A percentile compares a stretch with the other conserved stretches of the same genome.
phyloP scores from a whole-genome alignment of 208 protist species.

The Acanthamoeba royreba region DNA sequence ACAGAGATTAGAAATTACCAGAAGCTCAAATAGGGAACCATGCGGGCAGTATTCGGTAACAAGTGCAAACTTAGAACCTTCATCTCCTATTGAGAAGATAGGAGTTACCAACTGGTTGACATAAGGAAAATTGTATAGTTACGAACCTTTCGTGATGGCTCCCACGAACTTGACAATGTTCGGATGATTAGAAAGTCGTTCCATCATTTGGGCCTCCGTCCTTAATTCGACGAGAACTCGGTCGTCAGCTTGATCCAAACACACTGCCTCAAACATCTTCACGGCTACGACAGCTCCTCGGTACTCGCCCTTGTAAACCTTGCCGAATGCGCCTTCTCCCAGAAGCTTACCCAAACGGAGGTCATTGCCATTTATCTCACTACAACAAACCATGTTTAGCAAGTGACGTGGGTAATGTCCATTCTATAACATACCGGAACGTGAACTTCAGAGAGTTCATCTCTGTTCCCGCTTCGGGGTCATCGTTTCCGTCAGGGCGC shows the following conservation, averaged over 20 bases:
- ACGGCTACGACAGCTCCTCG: neutral
- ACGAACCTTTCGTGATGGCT: neutral
- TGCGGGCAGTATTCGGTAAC: constrained; percentile 5
- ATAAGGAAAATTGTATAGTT: neutral
- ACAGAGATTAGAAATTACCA: no score
- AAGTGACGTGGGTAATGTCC: no score
- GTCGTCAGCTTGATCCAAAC: neutral
- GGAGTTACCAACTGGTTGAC: neutral
- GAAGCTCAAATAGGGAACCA: neutral
- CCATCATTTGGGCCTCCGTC: constrained; percentile 35
- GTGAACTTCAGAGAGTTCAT: no score
- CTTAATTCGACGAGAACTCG: neutral
- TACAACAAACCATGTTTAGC: no score
- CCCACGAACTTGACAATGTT: constrained; percentile 46
- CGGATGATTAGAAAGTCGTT: constrained; percentile 35
- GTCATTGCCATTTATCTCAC: neutral
- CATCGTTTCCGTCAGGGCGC: no score
- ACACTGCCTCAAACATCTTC: constrained; percentile 32
- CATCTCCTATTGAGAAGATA: no score
- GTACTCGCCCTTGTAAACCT: constrained; percentile 10
- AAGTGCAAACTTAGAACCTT: neutral
- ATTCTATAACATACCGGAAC: no score
- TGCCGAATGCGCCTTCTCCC: constrained; percentile 32
- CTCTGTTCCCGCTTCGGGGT: no score
- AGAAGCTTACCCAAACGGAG: neutral